These are phyloP conservation scores for Diplotaxis tenuifolia DNA, from an alignment of 345 rosid genomes.

Conservation along the genomic window DNA sequence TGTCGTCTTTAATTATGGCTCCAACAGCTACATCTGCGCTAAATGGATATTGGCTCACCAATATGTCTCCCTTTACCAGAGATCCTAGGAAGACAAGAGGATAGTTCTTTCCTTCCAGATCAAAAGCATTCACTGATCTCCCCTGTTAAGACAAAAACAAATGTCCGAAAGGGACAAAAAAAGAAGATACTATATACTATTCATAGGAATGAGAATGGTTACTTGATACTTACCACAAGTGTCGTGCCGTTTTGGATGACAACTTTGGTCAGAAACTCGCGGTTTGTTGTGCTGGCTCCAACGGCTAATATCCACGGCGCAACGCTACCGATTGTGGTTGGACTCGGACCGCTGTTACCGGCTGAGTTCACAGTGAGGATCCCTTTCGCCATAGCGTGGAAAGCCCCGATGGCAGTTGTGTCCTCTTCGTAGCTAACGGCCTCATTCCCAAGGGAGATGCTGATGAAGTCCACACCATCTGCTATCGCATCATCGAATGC, in stretches of 20 bases:
- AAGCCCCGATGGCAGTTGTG: slow-evolving; percentile 42
- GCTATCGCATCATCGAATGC: slow-evolving; percentile 68
- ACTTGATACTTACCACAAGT: slow-evolving; percentile 38
- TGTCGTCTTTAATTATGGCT: neutral
- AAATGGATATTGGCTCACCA: neutral
- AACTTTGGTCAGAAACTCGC: slow-evolving; percentile 33
- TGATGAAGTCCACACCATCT: slow-evolving; percentile 53
- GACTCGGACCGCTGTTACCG: slow-evolving; percentile 26
- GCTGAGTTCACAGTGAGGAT: slow-evolving; percentile 45
- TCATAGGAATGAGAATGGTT: neutral
- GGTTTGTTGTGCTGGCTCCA: slow-evolving; percentile 53
- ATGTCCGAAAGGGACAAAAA: neutral
- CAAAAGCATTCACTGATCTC: slow-evolving; percentile 36
- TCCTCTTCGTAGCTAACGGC: neutral
- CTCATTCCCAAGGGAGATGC: slow-evolving; percentile 21
- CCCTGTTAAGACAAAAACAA: slow-evolving; percentile 34
- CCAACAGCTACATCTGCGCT: slow-evolving; percentile 19
- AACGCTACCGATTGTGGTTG: neutral
- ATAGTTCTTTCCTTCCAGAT: slow-evolving; percentile 22
- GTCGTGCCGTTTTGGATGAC: slow-evolving; percentile 44
- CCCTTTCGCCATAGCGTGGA: slow-evolving; percentile 54
- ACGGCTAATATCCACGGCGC: slow-evolving; percentile 54
- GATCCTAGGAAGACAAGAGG: slow-evolving; percentile 24
- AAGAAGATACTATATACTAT: neutral
- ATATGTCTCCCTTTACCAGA: slow-evolving; percentile 35